Base-by-base conservation (phyloP, 257 asterid genomes). In the Ocimum tenuiflorum region DNA sequence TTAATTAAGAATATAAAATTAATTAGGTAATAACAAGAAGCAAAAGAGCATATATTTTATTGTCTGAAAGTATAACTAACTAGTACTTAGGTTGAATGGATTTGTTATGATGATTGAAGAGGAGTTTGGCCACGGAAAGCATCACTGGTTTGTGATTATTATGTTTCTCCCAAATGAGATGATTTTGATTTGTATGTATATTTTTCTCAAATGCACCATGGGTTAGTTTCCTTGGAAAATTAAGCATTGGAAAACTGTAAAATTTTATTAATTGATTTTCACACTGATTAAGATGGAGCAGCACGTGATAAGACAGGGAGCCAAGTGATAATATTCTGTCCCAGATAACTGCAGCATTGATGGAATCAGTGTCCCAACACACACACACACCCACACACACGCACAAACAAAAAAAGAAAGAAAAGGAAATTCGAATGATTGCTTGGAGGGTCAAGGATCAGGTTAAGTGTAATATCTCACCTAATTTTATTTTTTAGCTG, bases 341-440 rank as follows among this genome's bases (percentile, higher is more conserved):
- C 54, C 68, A 65, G 33, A 50, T 55, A 56, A 46, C 54, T 64
- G 71, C 72, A 63, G 52, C 76, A 63, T 41, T 50, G 51, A 24
- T 35, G 6, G 56, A 55, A 35, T 56, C 48, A 63, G 38, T 33
- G 71, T 43, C 66, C 45, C 19, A 46, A 20, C 52, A 31, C 18
- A 23, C 55, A 6, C 3, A 27, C 31, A 27, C 31, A 27, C 31
- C 31, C 31, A 27, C 31, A n/a, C n/a, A n/a, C n/a, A n/a, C n/a
- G n/a, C n/a, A n/a, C n/a, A n/a, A n/a, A n/a, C n/a, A n/a, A n/a
- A n/a, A n/a, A n/a, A n/a, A n/a, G n/a, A n/a, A n/a, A n/a, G n/a
- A n/a, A n/a, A n/a, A n/a, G n/a, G n/a, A n/a, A n/a, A n/a, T n/a
- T n/a, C n/a, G n/a, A n/a, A n/a, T n/a, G n/a, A n/a, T n/a, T n/a